Conservation (phyloP, 192 early-diverging fungal species). For the Spinellus fusiger region DNA sequence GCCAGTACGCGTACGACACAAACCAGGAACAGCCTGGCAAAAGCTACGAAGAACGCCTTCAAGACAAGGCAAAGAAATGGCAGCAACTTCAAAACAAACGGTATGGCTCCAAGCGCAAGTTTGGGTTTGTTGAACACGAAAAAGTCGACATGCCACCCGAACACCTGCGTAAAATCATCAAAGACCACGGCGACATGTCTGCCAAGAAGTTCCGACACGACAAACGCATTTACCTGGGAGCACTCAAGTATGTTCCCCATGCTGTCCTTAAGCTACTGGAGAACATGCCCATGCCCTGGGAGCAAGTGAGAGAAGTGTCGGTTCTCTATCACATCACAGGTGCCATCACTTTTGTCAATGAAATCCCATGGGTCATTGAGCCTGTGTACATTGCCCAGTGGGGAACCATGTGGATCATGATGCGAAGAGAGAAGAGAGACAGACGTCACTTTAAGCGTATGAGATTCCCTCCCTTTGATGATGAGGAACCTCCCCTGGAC, state of each 20-base stretch:
- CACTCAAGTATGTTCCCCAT: conserved; percentile 97
- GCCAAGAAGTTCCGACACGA: conserved; percentile 94
- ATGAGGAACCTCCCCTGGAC: conserved; percentile 98
- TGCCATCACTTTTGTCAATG: conserved; percentile 98
- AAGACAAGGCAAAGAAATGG: conserved; percentile 89
- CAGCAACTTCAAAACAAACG: conserved; percentile 83
- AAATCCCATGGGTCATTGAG: conserved; percentile 93
- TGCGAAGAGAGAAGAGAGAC: conserved; percentile 97
- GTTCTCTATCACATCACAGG: conserved; percentile 98
- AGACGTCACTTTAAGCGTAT: conserved; percentile 98
- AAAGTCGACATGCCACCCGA: conserved; percentile 98
- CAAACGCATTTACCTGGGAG: conserved; percentile 97
- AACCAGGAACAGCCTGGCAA: conserved; percentile 5
- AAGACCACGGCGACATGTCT: conserved; percentile 99
- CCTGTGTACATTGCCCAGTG: conserved; percentile 98
- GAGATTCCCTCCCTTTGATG: conserved; percentile 97
- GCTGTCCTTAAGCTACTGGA: conserved; percentile 96
- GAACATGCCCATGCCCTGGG: conserved; percentile 99
- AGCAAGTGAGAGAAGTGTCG: conserved; percentile 92
- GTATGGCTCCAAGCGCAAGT: conserved; percentile 91
- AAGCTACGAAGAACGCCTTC: conserved; percentile 52
- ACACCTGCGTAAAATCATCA: conserved; percentile 96
- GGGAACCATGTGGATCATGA: conserved; percentile 99
- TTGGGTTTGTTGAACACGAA: conserved; percentile 86
- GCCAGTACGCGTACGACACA: conserved; percentile 18